Evolutionary conservation across 2,329 filamentous ascomycete genomes (phyloP).

Genomic region (Arthrobotrys megalospora): DNA sequence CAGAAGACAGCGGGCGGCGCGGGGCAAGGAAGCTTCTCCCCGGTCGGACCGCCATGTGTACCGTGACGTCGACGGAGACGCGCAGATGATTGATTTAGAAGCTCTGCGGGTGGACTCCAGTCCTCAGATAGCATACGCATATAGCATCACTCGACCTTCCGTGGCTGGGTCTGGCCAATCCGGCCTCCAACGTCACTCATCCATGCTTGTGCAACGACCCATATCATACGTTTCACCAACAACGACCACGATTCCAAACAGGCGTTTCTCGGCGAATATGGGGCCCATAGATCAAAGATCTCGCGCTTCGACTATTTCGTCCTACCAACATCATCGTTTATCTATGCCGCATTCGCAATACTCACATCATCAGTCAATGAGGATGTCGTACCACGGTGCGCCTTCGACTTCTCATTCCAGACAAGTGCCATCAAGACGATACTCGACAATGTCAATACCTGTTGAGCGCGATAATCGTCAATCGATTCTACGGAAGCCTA

Average conservation of each 20-base stretch:
- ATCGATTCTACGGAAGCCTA: conserved; percentile 47
- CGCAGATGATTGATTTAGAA: conserved; percentile 55
- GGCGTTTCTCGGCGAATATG: conserved; percentile 50
- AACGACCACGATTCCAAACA: conserved; percentile 21
- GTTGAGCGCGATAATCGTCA: conserved; percentile 28
- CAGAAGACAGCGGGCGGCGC: conserved; percentile 26
- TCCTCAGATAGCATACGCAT: conserved; percentile 34
- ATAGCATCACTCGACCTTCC: conserved; percentile 43
- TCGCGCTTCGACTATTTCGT: conserved; percentile 40
- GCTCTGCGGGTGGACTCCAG: conserved; percentile 27
- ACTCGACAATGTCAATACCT: conserved; percentile 53
- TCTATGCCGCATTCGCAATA: conserved; percentile 42
- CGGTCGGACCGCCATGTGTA: conserved; percentile 42
- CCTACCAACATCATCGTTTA: conserved; percentile 33
- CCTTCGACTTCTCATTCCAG: conserved; percentile 48
- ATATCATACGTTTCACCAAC: conserved; percentile 54
- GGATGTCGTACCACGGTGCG: conserved; percentile 40
- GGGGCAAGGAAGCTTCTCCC: conserved; percentile 45
- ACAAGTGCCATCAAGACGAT: conserved; percentile 34
- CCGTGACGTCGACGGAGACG: conserved; percentile 48
- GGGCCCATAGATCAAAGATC: conserved; percentile 24
- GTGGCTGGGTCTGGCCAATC: conserved; percentile 21
- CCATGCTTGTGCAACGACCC: conserved; percentile 45
- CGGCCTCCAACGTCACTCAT: conserved; percentile 38
- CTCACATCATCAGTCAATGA: conserved; percentile 16